Percentiles rank a stretch among this genome's conserved stretches.
These are phyloP conservation scores for Colletotrichum plurivorum DNA, from an alignment of 2,329 filamentous ascomycete species.

Conservation along the genomic window DNA sequence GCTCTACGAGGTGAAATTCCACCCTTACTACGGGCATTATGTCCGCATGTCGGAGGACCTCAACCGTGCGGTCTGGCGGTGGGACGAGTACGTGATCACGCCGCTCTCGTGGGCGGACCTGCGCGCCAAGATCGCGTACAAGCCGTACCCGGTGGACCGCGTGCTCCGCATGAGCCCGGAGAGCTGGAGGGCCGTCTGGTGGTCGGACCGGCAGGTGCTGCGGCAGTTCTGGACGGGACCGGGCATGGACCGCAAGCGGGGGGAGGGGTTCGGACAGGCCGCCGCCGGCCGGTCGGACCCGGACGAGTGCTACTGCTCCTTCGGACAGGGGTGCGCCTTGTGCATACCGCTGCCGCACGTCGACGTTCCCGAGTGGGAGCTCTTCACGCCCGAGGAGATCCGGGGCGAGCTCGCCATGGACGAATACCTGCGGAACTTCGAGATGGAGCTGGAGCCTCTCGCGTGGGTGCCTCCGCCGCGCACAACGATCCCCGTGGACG, in stretches of 20 bases:
- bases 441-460: not conserved
- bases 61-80: slow-evolving; percentile 6
- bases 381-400: slow-evolving; percentile 4
- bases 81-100: not conserved
- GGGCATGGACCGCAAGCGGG: not conserved
- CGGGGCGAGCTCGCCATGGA: not conserved
- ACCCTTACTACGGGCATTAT: not conserved
- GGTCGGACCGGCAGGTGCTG: slow-evolving; percentile 11
- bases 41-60: not conserved
- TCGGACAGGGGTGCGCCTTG: slow-evolving; percentile 14
- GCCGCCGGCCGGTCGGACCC: slow-evolving; percentile 4
- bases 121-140: slow-evolving; percentile 1
- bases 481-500: not conserved
- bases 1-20: not conserved
- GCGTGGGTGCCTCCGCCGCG: too few species aligned
- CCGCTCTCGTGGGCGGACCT: slow-evolving; percentile 8
- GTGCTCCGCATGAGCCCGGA: slow-evolving; percentile 15
- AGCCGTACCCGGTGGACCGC: not conserved
- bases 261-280: slow-evolving; percentile 22
- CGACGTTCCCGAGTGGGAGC: slow-evolving; percentile 20
- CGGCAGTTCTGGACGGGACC: slow-evolving; percentile 24
- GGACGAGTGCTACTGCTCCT: slow-evolving; percentile 23
- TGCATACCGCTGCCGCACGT: slow-evolving; percentile 11
- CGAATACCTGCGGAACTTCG: not conserved
- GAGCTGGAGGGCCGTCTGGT: slow-evolving; percentile 19